Evolutionary conservation across 2,329 filamentous ascomycete genomes (phyloP), one percentile per base, ranked within the genome.

Genomic region (Arthroderma sp.): DNA sequence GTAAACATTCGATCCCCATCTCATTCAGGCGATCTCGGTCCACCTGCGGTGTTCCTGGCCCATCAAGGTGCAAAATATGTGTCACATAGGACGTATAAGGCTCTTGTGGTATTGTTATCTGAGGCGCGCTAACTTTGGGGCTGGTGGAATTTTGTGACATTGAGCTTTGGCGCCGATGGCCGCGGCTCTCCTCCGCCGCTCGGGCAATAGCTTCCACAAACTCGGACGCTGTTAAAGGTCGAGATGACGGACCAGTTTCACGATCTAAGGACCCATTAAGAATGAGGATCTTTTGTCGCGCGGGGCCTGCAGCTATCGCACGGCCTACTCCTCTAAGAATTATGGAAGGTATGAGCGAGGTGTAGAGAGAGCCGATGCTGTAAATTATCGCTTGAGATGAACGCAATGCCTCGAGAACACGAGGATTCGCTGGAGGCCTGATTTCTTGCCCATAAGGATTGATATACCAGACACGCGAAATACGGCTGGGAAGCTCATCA

Each of bases 401-500:
- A 15, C 75, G 74, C 0, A 97, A 70, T 0, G 88, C 82, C 6
- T 82, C 79, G 0, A 95, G 65, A 0, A 91, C 88, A 54, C 88
- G 84, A 0, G 89, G 84, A 66, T 95, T 97, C 1, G 89, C 87
- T 0, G 84, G 80, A 0, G 91, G 87, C 17, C 85, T 82, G 63
- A 97, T 96, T 71, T 96, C 91, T 68, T 96, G 89, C n/a, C 91
- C 91, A 70, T 96, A 97, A 0, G 91, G 91, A 67, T 96, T 97
- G 74, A 97, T 97, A 74, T 97, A 97, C 89, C 90, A 97, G 33
- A 97, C 79, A 1, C 91, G 76, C 56, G 84, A 78, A 63, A 97
- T 95, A 28, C 88, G 80, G 0, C 86, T 79, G 0, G 88, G 81
- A 1, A 97, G 77, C 56, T 93, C 88, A 64, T 91, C 86, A 56